Evolutionary conservation across 768 basidiomycete species (phyloP).

Genomic region (Sporobolomyces phaffii): DNA sequence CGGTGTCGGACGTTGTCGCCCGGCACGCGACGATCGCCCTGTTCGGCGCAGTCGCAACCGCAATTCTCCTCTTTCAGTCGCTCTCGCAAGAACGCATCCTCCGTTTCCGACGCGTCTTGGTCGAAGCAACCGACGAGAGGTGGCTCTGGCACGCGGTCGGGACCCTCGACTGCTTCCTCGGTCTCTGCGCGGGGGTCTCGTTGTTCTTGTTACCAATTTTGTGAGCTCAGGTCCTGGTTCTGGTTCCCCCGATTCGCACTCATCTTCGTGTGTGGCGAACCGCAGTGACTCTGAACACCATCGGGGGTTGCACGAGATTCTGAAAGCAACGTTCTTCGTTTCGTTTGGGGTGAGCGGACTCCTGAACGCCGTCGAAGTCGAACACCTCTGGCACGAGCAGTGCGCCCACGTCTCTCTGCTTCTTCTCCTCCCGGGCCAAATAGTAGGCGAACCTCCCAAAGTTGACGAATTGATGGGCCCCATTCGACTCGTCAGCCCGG

Average conservation of each 20-base stretch:
- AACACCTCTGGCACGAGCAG: constrained; percentile 36
- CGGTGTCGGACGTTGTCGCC: background rate
- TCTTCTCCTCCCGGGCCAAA: too few relatives aligned
- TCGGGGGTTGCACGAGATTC: background rate
- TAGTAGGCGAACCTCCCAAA: too few relatives aligned
- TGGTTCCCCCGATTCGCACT: too few relatives aligned
- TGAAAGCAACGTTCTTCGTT: background rate
- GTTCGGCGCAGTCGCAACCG: background rate
- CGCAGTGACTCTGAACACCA: background rate
- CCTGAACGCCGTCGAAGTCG: constrained; percentile 23
- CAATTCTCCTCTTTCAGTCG: background rate
- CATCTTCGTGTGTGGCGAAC: too few relatives aligned
- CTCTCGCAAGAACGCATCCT: constrained; percentile 18
- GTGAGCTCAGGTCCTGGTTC: too few relatives aligned
- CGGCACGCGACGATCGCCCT: constrained; percentile 1
- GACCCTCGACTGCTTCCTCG: background rate
- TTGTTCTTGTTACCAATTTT: constrained; percentile 6
- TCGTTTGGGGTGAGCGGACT: background rate
- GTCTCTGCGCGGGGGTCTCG: background rate
- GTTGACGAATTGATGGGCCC: too few relatives aligned
- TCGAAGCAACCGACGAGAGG: constrained; percentile 24
- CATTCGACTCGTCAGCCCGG: too few relatives aligned
- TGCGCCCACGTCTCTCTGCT: background rate
- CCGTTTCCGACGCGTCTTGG: constrained; percentile 10
- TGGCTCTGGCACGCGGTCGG: constrained; percentile 13